Percentiles rank a stretch among this genome's conserved stretches.
These are phyloP conservation scores for Tulasnella sp. DNA, from an alignment of 768 basidiomycete genomes.

Conservation along the genomic window DNA sequence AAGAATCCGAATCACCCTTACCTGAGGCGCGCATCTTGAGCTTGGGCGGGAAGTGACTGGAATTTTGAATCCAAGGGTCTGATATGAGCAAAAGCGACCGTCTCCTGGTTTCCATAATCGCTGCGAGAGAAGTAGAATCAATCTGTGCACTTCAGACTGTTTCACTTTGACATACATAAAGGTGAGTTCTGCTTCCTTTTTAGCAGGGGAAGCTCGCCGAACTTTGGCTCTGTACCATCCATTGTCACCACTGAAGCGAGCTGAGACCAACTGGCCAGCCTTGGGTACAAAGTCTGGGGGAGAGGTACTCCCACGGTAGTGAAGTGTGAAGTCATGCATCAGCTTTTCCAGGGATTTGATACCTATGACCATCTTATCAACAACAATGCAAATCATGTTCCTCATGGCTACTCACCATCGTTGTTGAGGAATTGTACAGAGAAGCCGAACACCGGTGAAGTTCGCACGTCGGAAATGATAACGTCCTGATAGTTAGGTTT, in stretches of 20 bases:
- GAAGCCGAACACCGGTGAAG: slow-evolving; percentile 62
- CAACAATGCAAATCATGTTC: background rate
- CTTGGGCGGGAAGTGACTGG: slow-evolving; percentile 64
- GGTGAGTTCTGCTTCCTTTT: slow-evolving; percentile 87
- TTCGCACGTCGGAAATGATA: slow-evolving; percentile 77
- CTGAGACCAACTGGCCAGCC: slow-evolving; percentile 76
- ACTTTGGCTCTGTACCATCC: slow-evolving; percentile 95
- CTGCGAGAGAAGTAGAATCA: background rate
- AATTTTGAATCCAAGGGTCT: slow-evolving; percentile 85
- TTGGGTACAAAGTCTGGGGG: slow-evolving; percentile 66
- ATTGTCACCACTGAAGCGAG: slow-evolving; percentile 41
- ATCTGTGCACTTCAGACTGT: background rate
- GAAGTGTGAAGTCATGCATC: slow-evolving; percentile 84
- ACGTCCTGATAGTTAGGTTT: slow-evolving; percentile 85
- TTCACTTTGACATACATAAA: slow-evolving; percentile 43
- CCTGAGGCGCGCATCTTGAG: slow-evolving; percentile 88
- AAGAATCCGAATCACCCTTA: slow-evolving; percentile 23
- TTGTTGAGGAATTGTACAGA: slow-evolving; percentile 89
- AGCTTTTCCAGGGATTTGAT: slow-evolving; percentile 85
- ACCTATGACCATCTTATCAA: slow-evolving; percentile 33
- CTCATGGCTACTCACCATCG: slow-evolving; percentile 42
- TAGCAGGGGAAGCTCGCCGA: slow-evolving; percentile 68
- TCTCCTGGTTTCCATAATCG: slow-evolving; percentile 91
- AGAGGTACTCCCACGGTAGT: slow-evolving; percentile 56
- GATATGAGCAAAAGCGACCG: slow-evolving; percentile 52